Base-by-base conservation (phyloP, 1,284 basidiomycete genomes). In the Erythrobasidium hasegawianum region DNA sequence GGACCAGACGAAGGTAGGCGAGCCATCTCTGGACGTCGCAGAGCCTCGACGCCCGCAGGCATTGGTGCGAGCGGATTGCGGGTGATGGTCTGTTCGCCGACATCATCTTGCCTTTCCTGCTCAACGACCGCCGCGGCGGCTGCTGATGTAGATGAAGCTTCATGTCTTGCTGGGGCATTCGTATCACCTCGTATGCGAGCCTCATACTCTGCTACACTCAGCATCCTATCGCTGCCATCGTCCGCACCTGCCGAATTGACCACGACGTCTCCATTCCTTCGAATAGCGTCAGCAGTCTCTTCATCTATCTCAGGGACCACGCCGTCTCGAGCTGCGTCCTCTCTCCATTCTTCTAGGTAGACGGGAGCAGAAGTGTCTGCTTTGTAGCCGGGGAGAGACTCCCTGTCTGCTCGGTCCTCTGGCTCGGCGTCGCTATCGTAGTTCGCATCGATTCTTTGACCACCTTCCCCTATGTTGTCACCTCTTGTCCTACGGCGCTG, bases 141-240 rank as follows among this genome's bases (percentile, higher is more conserved):
- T 24, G 45, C 45, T 18, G 45, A 47, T 47, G 45, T 14, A 47
- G 45, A 4, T 47, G 16, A 8, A 24, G 7, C n/a, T 47, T 33
- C 33, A 18, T n/a, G 4, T 47, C 45, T 26, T 43, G 55, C 39
- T 52, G 40, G 27, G 38, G 62, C 16, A 54, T 16, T 20, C 38
- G 62, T 41, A 24, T 27, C 50, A 10, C 50, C 50, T 53, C 50
- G 14, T 22, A 53, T 53, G 20, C 50, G n/a, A 9, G 50, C 50
- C 26, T 53, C 50, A 20, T 53, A 53, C 16, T 53, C 50, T 27
- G 50, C 50, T 16, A 53, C 50, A 16, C 50, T 53, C 50, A 53
- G 18, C 50, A 29, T 22, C 14, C 26, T 27, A 16, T 53, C 20
- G 22, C 26, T n/a, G 26, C 26, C 16, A n/a, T 53, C 22, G 14